Percentiles rank a stretch among this genome's conserved stretches.
Conservation (phyloP, 2,329 filamentous ascomycete species). For the Thielaviopsis punctulata region DNA sequence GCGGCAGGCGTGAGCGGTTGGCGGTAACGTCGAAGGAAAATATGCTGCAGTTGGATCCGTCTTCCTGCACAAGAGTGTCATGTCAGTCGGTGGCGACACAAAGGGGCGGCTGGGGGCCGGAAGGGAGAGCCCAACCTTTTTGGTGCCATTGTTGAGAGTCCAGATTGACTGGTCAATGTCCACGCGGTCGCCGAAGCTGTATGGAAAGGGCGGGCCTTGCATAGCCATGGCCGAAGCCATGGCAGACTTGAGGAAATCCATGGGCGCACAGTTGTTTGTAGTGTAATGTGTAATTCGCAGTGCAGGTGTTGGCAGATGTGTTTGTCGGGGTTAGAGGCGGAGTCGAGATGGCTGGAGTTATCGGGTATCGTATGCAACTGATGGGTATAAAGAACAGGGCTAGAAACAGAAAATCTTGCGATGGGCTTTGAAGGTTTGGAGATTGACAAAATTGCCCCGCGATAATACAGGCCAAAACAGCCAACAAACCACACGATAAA, state of each 20-base stretch:
- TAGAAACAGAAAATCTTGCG: background rate
- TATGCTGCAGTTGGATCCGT: conserved; percentile 85
- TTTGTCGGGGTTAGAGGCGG: background rate
- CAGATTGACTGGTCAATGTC: conserved; percentile 89
- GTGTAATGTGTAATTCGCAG: conserved; percentile 1
- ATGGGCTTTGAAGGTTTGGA: background rate
- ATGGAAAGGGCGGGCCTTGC: conserved; percentile 70
- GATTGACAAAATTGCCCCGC: background rate
- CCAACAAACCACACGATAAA: background rate
- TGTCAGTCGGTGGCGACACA: background rate
- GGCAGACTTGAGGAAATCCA: conserved; percentile 97
- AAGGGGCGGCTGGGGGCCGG: background rate
- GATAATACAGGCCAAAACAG: background rate
- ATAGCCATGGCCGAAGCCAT: conserved; percentile 94
- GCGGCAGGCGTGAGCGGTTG: conserved; percentile 63
- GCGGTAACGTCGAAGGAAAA: conserved; percentile 83
- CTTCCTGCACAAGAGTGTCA: conserved; percentile 43
- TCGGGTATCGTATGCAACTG: background rate
- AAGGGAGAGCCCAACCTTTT: conserved; percentile 42
- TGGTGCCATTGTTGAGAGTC: conserved; percentile 89
- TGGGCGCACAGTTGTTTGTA: no score
- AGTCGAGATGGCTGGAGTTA: background rate
- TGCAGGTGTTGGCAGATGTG: background rate
- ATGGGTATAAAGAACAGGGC: background rate
- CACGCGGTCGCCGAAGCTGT: conserved; percentile 80